Percentiles rank a stretch among this genome's conserved stretches.
These are phyloP conservation scores for Xylaria telfairii DNA, from an alignment of 495 filamentous ascomycete genomes.

Conservation along the genomic window DNA sequence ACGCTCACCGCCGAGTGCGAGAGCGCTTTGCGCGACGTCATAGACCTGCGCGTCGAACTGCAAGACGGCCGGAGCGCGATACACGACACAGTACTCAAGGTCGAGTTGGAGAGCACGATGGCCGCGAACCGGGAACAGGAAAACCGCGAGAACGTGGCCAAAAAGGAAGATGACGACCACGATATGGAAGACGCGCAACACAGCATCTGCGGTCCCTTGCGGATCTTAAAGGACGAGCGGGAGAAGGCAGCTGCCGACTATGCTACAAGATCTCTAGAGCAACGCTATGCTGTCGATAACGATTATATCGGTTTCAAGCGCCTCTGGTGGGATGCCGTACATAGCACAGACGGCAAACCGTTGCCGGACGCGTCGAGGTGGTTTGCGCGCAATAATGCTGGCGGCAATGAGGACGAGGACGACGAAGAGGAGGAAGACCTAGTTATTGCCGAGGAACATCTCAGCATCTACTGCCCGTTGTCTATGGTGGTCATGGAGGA, in stretches of 20 bases:
- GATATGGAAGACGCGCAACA: conserved; percentile 26
- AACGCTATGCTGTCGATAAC: conserved; percentile 77
- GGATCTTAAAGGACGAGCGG: conserved; percentile 45
- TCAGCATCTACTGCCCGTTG: conserved; percentile 81
- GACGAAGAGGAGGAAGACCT: conserved; percentile 74
- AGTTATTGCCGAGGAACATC: conserved; percentile 69
- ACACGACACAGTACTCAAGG: conserved; percentile 51
- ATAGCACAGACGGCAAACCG: conserved; percentile 67
- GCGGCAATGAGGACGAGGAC: conserved; percentile 31
- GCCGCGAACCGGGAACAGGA: conserved; percentile 39
- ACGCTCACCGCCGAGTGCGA: conserved; percentile 49
- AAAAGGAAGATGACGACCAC: conserved; percentile 34
- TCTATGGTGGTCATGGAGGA: conserved; percentile 75
- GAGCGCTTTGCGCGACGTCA: conserved; percentile 47
- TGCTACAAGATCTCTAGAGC: conserved; percentile 42
- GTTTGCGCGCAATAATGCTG: conserved; percentile 61
- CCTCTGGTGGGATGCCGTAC: conserved; percentile 75
- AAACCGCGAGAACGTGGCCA: conserved; percentile 21
- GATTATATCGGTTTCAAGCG: conserved; percentile 80
- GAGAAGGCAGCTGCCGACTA: conserved; percentile 48
- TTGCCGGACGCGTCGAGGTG: conserved; percentile 73
- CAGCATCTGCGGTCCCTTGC: conserved; percentile 35
- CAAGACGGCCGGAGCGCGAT: conserved; percentile 50
- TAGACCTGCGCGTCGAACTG: conserved; percentile 56
- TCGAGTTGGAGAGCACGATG: conserved; percentile 54